These are phyloP conservation scores for Rhizopogon sp. DNA, from an alignment of 768 basidiomycete genomes.

Conservation along the genomic window DNA sequence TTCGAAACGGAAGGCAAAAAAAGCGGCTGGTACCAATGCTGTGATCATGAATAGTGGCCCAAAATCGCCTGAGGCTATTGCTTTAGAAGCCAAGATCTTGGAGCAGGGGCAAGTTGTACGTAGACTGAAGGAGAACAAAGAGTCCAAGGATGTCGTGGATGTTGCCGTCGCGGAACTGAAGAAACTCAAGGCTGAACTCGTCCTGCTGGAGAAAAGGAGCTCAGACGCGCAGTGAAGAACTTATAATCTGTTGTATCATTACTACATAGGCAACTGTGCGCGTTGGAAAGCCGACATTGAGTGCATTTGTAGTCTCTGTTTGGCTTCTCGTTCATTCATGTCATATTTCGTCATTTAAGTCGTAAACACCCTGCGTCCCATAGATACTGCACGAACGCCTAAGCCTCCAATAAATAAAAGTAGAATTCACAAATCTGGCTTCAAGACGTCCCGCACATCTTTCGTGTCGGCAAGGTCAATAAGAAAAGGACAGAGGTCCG, in stretches of 20 bases:
- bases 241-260: too few relatives aligned
- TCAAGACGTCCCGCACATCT: slow-evolving; percentile 61
- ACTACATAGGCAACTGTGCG: too few relatives aligned
- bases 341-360: not conserved
- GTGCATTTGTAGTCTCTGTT: too few relatives aligned
- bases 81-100: slow-evolving; percentile 69
- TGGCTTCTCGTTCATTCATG: not conserved
- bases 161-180: slow-evolving; percentile 60
- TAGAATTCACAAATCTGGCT: slow-evolving; percentile 19
- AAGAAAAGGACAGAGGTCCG: slow-evolving; percentile 65
- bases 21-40: slow-evolving; percentile 43
- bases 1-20: slow-evolving; percentile 49
- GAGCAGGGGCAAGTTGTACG: slow-evolving; percentile 78
- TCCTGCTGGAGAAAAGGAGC: slow-evolving; percentile 7
- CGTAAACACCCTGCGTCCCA: not conserved
- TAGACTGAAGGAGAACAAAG: slow-evolving; percentile 48
- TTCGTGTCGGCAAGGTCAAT: slow-evolving; percentile 55
- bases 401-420: not conserved
- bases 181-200: slow-evolving; percentile 56
- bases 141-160: slow-evolving; percentile 38
- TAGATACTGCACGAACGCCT: not conserved
- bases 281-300: not conserved
- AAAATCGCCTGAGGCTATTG: slow-evolving; percentile 68
- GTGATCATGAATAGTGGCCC: slow-evolving; percentile 42
- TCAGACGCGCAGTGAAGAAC: too few relatives aligned